These are phyloP conservation scores for Solanum hybrid DNA, from an alignment of 305 asterid species.

Conservation along the genomic window DNA sequence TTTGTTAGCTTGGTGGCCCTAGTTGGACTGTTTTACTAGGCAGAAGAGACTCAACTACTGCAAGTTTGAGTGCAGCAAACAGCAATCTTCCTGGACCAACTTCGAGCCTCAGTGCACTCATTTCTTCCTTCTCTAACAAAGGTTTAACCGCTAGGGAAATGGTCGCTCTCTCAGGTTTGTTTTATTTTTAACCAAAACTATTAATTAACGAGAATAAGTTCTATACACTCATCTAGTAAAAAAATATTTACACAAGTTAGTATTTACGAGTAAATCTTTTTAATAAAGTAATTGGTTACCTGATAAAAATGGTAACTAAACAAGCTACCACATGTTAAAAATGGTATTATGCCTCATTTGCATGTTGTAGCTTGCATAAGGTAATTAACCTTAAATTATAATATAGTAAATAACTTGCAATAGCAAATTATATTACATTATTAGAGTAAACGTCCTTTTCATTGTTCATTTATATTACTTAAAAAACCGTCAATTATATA, in stretches of 20 bases:
- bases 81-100: constrained; percentile 43
- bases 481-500: neutral
- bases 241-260: neutral
- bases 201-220: neutral
- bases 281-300: neutral
- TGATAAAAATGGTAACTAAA: neutral
- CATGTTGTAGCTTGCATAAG: neutral
- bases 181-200: neutral
- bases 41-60: constrained; percentile 52
- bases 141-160: constrained; percentile 49
- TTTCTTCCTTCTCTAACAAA: constrained; percentile 46
- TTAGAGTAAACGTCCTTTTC: neutral
- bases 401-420: neutral
- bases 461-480: neutral
- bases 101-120: constrained; percentile 29
- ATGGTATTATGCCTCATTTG: neutral
- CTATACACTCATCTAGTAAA: neutral
- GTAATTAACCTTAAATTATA: neutral
- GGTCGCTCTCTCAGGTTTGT: constrained; percentile 66
- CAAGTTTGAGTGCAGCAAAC: constrained; percentile 47
- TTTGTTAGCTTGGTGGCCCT: constrained; percentile 43
- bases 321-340: neutral
- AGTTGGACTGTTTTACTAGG: constrained; percentile 55
- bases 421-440: neutral
- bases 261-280: neutral